Percentiles rank a stretch among this genome's conserved stretches.
Evolutionary conservation across 2,329 filamentous ascomycete species (phyloP).

Genomic region (Proliferodiscus dingleyae): DNA sequence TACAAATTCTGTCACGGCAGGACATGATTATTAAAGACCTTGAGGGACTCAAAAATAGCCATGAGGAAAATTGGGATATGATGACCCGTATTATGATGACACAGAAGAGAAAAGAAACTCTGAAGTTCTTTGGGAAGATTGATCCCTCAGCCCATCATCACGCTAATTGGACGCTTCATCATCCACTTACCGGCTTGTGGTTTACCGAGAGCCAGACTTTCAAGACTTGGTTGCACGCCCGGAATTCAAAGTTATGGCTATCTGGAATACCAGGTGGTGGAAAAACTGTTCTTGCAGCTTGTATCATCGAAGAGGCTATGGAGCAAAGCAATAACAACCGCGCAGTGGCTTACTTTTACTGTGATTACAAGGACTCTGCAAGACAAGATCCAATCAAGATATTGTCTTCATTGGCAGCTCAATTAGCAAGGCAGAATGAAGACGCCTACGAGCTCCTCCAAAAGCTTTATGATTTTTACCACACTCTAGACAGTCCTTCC

Average conservation of each 20-base stretch:
- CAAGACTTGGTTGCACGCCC: conserved; percentile 7
- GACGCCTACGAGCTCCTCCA: neutral
- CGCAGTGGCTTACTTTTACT: conserved; percentile 23
- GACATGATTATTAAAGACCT: neutral
- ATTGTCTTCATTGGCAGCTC: conserved; percentile 7
- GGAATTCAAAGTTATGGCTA: conserved; percentile 12
- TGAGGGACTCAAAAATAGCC: neutral
- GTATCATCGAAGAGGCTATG: conserved; percentile 8
- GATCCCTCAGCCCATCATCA: neutral
- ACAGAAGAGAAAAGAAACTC: neutral
- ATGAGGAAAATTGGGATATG: neutral
- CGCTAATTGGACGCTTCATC: neutral
- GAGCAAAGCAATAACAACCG: neutral
- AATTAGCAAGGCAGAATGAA: neutral
- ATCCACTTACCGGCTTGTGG: conserved; percentile 26
- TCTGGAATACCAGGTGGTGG: conserved; percentile 18
- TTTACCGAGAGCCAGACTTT: conserved; percentile 22
- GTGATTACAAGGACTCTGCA: conserved; percentile 23
- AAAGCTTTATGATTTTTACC: neutral
- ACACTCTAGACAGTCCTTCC: neutral
- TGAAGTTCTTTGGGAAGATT: neutral
- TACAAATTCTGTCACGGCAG: neutral
- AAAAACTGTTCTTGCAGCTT: conserved; percentile 15
- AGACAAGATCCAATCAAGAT: conserved; percentile 18
- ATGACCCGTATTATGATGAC: neutral